Base-by-base conservation (phyloP, 495 filamentous ascomycete genomes). In the Daldinia loculata region DNA sequence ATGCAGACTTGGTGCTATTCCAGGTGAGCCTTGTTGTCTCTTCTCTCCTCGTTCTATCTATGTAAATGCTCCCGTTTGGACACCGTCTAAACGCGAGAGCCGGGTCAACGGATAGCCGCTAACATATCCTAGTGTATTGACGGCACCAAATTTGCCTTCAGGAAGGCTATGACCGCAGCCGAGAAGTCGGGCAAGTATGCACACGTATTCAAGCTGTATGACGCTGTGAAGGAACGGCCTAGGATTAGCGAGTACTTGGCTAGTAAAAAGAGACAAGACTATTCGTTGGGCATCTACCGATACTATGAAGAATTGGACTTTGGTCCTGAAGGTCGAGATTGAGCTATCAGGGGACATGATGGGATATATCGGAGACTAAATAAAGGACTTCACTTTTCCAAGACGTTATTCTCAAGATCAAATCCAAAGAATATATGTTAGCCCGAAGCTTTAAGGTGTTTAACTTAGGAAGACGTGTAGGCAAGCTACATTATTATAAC, bases 1-100 rank as follows among this genome's bases (percentile, higher is more conserved):
- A 87, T 79, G 90, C 89, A 30, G 90, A 92, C 79, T 78, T 89
- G 57, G 88, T 90, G n/a, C 74, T 92, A 0, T 92, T 86, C 75
- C 89, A 91, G 74, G 86, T 89, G 56, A 36, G 75, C n/a, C 17
- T 2, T 12, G 8, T 38, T 19, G 14, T 22, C 5, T 45, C 12
- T 65, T 58, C n/a, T 22, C 3, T 41, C 19, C 36, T n/a, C 38
- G 5, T 17, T 4, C 9, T 4, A 56, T 57, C 5, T 32, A 17
- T 61, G 17, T 39, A 34, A 6, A 12, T 19, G 11, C 4, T 36
- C 12, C 34, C 12, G 4, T 4, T 5, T 36, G 6, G 3, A 12
- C 12, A 4, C 9, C 34, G 11, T 14, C 1, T 14, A 14, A 36
- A 12, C 0, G 11, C 12, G 34, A 50, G 17, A 14, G 9, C 17